These are phyloP conservation scores for Massospora cicadina DNA, from an alignment of 371 early-diverging fungal species.

Conservation along the genomic window DNA sequence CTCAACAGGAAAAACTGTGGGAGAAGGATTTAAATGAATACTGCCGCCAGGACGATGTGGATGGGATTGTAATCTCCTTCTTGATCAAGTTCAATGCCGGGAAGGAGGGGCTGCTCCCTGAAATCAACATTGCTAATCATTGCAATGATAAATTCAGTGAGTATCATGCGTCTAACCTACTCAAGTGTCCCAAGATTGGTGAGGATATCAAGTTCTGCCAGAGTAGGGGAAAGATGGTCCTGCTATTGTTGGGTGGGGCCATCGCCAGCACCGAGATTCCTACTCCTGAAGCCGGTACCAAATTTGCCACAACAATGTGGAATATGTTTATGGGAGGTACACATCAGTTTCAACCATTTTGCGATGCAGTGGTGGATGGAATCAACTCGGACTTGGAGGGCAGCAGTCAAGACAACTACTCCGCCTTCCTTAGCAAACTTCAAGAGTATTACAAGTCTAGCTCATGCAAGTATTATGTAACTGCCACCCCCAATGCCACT, in stretches of 20 bases:
- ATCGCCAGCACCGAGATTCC: slow-evolving; percentile 36
- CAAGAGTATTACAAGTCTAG: slow-evolving; percentile 17
- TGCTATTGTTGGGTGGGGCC: slow-evolving; percentile 51
- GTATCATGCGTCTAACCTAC: slow-evolving; percentile 28
- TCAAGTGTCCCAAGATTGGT: slow-evolving; percentile 36
- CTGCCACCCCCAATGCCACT: slow-evolving; percentile 28
- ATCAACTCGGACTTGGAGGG: slow-evolving; percentile 56
- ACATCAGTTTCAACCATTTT: slow-evolving; percentile 34
- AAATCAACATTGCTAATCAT: slow-evolving; percentile 36
- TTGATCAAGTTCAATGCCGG: slow-evolving; percentile 35
- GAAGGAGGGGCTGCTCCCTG: slow-evolving; percentile 21
- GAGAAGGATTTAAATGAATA: slow-evolving; percentile 28
- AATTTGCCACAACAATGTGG: slow-evolving; percentile 41
- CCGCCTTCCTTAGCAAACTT: slow-evolving; percentile 23
- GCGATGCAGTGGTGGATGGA: slow-evolving; percentile 35
- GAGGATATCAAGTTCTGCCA: slow-evolving; percentile 44
- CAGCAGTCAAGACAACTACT: slow-evolving; percentile 30
- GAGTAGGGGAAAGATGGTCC: slow-evolving; percentile 31
- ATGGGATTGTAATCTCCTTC: slow-evolving; percentile 38
- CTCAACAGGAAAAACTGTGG: slow-evolving; percentile 12
- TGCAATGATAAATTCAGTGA: slow-evolving; percentile 21
- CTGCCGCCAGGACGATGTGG: slow-evolving; percentile 31
- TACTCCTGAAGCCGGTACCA: slow-evolving; percentile 23
- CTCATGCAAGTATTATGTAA: slow-evolving; percentile 16
- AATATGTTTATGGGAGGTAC: slow-evolving; percentile 34